These are phyloP conservation scores for Aspergillus jensenii DNA, from an alignment of 2,329 filamentous ascomycete genomes.

Conservation along the genomic window DNA sequence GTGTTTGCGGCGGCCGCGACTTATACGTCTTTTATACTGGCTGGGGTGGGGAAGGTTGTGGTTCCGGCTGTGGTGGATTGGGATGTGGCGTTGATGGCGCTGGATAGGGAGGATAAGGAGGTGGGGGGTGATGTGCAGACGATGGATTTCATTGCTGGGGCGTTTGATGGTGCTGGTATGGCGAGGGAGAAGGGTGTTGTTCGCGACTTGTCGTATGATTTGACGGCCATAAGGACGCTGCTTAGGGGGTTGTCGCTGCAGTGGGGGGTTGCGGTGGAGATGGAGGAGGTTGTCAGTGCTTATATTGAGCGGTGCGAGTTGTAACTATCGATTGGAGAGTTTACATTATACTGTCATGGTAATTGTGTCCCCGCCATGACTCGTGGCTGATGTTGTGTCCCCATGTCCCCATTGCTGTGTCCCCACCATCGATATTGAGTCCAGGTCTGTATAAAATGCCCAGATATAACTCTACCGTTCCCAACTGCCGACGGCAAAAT, in stretches of 20 bases:
- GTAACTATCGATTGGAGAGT: too few relatives aligned
- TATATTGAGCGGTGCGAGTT: conserved; percentile 9
- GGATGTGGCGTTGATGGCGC: neutral
- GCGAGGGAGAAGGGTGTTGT: neutral
- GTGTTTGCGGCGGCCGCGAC: conserved; percentile 14
- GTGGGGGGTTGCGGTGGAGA: conserved; percentile 14
- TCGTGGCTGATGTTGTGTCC: neutral
- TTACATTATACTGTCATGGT: neutral
- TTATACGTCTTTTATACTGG: conserved; percentile 5
- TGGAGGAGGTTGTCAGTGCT: conserved; percentile 13
- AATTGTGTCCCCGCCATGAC: neutral
- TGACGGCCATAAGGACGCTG: conserved; percentile 7
- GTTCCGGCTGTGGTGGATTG: neutral
- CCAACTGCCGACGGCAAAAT: neutral
- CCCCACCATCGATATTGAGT: neutral
- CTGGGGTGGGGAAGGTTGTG: neutral
- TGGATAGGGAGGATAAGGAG: neutral
- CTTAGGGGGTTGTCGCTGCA: conserved; percentile 8
- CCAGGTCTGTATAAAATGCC: too few relatives aligned
- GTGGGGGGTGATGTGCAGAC: too few relatives aligned
- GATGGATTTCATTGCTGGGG: neutral
- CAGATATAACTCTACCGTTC: neutral
- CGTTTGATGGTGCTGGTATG: neutral
- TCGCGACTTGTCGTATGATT: conserved; percentile 7
- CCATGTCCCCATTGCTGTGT: neutral